These are phyloP conservation scores for Albugo laibachii DNA, from an alignment of 352 stramenopile genomes.

Conservation along the genomic window DNA sequence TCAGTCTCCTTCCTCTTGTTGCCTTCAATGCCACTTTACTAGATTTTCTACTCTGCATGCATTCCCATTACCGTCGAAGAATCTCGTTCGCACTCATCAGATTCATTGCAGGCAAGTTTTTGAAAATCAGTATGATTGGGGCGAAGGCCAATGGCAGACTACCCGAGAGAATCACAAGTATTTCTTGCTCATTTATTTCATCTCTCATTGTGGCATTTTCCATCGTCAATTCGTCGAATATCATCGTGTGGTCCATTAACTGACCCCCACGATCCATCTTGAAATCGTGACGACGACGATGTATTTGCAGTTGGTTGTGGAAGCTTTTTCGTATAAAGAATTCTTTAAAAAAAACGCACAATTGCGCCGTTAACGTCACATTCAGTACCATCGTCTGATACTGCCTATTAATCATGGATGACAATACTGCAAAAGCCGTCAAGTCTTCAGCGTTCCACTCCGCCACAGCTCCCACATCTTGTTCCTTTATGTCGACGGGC, in stretches of 20 bases:
- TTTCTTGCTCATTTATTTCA: neutral
- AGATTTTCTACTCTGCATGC: neutral
- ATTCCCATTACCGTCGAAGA: neutral
- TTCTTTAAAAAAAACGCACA: neutral
- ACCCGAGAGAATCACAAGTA: neutral
- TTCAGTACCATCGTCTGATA: conserved; percentile 3
- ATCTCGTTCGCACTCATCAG: neutral
- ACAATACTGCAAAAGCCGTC: conserved; percentile 2
- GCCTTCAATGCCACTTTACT: neutral
- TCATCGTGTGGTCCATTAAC: conserved; percentile 1
- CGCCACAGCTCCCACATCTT: conserved; percentile 1
- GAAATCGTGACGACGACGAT: neutral
- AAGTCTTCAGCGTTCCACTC: neutral
- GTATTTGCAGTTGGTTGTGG: conserved; percentile 1
- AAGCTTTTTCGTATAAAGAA: conserved; percentile 3
- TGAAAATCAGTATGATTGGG: neutral
- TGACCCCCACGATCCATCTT: neutral
- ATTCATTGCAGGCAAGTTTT: conserved; percentile 1
- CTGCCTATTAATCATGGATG: neutral
- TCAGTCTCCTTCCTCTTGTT: neutral
- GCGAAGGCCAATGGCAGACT: neutral
- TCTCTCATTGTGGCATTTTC: neutral
- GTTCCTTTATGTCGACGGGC: neutral
- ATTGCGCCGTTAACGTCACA: neutral
- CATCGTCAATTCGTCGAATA: conserved; percentile 1